Conservation (phyloP, 2,329 filamentous ascomycete species). For the Colletotrichum sp. region DNA sequence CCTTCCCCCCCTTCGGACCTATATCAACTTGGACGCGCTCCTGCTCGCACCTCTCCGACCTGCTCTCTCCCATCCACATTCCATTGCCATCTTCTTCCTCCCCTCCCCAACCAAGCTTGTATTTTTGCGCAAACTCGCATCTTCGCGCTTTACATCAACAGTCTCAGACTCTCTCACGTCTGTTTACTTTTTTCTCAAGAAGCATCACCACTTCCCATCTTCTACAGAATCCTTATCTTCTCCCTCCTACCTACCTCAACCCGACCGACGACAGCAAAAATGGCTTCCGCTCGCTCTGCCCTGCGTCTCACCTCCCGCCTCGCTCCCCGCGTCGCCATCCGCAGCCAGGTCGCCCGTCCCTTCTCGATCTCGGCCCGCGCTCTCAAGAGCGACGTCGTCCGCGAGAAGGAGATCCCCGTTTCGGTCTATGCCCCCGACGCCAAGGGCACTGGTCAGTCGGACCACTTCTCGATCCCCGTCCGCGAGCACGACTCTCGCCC, state of each 20-base stretch:
- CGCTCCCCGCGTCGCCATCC: constrained; percentile 32
- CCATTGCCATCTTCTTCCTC: neutral
- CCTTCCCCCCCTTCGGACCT: constrained; percentile 6
- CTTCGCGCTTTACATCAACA: constrained; percentile 6
- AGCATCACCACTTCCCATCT: neutral
- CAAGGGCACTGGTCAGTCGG: constrained; percentile 48
- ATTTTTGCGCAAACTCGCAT: neutral
- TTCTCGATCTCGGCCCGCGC: constrained; percentile 41
- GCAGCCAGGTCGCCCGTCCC: constrained; percentile 33
- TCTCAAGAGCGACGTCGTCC: constrained; percentile 56
- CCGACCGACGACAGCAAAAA: neutral
- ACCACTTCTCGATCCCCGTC: constrained; percentile 62
- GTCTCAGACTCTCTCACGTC: neutral
- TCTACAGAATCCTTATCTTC: neutral
- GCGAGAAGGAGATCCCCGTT: constrained; percentile 62
- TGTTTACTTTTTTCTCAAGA: neutral
- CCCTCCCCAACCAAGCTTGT: neutral
- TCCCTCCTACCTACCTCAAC: neutral
- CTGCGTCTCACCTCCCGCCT: constrained; percentile 17
- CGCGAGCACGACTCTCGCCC: constrained; percentile 42
- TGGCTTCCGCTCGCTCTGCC: constrained; percentile 17
- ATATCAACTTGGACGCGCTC: constrained; percentile 19
- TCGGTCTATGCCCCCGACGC: constrained; percentile 55
- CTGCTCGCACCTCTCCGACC: neutral
- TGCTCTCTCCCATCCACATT: neutral